Evolutionary conservation across 345 rosid genomes (phyloP).

Genomic region (Kernera saxatilis): DNA sequence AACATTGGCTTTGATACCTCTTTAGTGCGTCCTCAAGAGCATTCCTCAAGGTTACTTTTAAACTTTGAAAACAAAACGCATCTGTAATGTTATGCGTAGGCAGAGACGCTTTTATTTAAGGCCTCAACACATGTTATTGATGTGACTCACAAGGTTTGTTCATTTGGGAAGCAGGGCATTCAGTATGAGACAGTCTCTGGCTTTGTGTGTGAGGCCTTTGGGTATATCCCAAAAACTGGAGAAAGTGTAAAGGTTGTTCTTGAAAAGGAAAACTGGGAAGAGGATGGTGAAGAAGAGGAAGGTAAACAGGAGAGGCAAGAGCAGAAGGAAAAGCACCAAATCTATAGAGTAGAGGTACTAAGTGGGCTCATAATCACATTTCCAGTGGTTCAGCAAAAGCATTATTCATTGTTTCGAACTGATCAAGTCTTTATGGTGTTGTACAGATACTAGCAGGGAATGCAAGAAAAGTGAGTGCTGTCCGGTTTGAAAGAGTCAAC

Average conservation of each 20-base stretch:
- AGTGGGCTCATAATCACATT: background rate
- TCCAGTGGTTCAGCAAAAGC: background rate
- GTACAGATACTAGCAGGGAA: conserved; percentile 88
- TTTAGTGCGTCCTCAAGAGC: background rate
- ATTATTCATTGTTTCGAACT: background rate
- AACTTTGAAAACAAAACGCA: conserved; percentile 2
- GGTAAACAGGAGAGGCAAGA: conserved; percentile 63
- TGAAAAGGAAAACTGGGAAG: conserved; percentile 76
- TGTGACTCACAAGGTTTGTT: background rate
- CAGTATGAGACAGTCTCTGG: conserved; percentile 99
- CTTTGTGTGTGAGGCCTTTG: conserved; percentile 93
- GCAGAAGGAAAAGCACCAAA: conserved; percentile 59
- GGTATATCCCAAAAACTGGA: conserved; percentile 95
- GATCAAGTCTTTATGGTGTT: conserved; percentile 10
- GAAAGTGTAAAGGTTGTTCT: conserved; percentile 76
- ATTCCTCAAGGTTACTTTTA: background rate
- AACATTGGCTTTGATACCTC: conserved; percentile 2
- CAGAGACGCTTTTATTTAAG: background rate
- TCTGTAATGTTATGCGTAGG: background rate
- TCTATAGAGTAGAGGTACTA: conserved; percentile 82
- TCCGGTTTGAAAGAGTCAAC: conserved; percentile 69
- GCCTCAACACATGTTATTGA: background rate
- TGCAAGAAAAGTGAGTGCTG: conserved; percentile 94
- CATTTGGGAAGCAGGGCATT: conserved; percentile 58
- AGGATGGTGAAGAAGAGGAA: conserved; percentile 52